These are phyloP conservation scores for Neofusicoccum laricinum DNA, from an alignment of 2,329 filamentous ascomycete genomes.

Conservation along the genomic window DNA sequence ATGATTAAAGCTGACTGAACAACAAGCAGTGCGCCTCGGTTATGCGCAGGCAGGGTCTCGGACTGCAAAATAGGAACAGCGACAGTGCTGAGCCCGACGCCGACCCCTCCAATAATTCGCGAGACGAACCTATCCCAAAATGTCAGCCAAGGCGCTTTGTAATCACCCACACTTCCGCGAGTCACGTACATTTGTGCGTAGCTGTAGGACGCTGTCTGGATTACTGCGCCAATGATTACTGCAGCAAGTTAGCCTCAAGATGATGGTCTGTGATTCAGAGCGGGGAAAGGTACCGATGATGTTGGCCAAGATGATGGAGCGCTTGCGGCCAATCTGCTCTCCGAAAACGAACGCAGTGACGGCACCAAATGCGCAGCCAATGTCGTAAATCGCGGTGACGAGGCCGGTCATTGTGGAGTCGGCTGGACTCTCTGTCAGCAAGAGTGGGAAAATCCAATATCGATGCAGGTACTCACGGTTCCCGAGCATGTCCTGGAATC, in stretches of 20 bases:
- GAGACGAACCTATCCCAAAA: slow-evolving; percentile 35
- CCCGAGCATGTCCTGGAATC: slow-evolving; percentile 28
- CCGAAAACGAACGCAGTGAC: slow-evolving; percentile 48
- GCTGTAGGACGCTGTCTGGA: slow-evolving; percentile 46
- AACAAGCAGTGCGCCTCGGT: slow-evolving; percentile 59
- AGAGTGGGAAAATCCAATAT: neutral
- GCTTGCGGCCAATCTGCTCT: slow-evolving; percentile 49
- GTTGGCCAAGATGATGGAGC: slow-evolving; percentile 47
- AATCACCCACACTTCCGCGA: neutral
- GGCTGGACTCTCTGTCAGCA: slow-evolving; percentile 24
- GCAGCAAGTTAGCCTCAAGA: neutral
- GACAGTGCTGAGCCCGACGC: slow-evolving; percentile 54
- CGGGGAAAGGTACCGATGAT: slow-evolving; percentile 28
- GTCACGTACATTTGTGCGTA: slow-evolving; percentile 49
- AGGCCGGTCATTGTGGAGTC: slow-evolving; percentile 42
- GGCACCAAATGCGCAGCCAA: slow-evolving; percentile 61
- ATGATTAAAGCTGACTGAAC: slow-evolving; percentile 52
- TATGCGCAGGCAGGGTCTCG: slow-evolving; percentile 52
- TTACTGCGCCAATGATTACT: slow-evolving; percentile 47
- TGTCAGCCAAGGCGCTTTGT: neutral
- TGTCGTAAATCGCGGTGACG: slow-evolving; percentile 57
- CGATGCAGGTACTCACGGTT: slow-evolving; percentile 9
- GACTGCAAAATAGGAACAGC: slow-evolving; percentile 54
- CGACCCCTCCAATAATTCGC: slow-evolving; percentile 50
- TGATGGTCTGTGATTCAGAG: neutral